Conservation (phyloP, 352 stramenopile species). For the Poterioochromonas sp. region DNA sequence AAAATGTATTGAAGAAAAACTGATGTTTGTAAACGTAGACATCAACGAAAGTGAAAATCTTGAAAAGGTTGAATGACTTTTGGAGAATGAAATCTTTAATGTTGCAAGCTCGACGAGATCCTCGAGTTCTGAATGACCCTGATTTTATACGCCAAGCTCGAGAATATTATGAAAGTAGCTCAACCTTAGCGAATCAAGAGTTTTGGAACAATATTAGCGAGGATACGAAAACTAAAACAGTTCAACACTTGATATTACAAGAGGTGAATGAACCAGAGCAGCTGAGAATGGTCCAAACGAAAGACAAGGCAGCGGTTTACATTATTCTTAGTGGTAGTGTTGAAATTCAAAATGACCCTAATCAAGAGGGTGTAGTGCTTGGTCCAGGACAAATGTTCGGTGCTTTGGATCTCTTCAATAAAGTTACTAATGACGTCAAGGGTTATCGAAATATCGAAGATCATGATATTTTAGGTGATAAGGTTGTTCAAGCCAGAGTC, state of each 20-base stretch:
- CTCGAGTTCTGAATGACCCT: neutral
- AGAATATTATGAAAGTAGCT: neutral
- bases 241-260: neutral
- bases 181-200: neutral
- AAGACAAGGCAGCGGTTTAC: neutral
- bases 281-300: neutral
- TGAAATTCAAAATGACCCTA: neutral
- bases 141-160: neutral
- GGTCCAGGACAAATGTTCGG: neutral
- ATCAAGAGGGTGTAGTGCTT: neutral
- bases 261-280: neutral
- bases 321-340: neutral
- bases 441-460: neutral
- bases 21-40: too few species aligned
- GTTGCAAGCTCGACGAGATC: neutral
- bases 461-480: neutral
- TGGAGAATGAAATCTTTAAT: neutral
- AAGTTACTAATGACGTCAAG: neutral
- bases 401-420: neutral
- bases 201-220: neutral
- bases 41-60: neutral
- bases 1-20: too few species aligned
- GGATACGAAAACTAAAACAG: neutral
- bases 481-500: neutral
- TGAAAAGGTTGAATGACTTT: neutral